phyloP scores from a whole-genome alignment of 164 flowering plant genomes.

The Magnolia officinalis region DNA sequence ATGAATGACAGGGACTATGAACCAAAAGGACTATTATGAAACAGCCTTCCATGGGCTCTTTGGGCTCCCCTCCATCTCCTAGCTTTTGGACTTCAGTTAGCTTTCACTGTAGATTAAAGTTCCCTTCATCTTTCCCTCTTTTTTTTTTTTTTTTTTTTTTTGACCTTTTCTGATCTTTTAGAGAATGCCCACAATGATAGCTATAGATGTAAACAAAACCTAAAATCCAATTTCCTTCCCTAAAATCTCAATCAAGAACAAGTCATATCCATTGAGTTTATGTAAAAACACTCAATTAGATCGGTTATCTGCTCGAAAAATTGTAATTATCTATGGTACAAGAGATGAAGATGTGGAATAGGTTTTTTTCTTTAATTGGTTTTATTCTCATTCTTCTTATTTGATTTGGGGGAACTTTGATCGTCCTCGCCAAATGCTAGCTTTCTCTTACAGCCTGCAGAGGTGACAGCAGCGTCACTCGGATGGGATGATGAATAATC shows the following conservation, averaged over 20 bases:
- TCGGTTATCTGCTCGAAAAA: not conserved
- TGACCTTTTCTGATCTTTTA: conserved; percentile 8
- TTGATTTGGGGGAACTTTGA: not conserved
- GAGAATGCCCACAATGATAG: conserved; percentile 4
- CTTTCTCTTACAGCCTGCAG: conserved; percentile 36
- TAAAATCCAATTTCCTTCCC: conserved; percentile 12
- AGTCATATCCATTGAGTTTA: conserved; percentile 6
- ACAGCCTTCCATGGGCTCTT: conserved; percentile 16
- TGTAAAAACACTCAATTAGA: not conserved
- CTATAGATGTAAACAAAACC: not conserved
- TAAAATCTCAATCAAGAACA: conserved; percentile 16
- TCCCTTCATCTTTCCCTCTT: not conserved
- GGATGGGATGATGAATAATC: conserved; percentile 25
- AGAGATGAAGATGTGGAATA: not conserved
- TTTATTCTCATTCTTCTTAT: not conserved
- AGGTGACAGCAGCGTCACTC: conserved; percentile 20
- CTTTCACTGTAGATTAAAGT: conserved; percentile 28
- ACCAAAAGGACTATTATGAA: conserved; percentile 13
- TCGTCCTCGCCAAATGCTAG: conserved; percentile 19
- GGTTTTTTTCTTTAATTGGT: too few relatives aligned
- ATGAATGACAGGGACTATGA: conserved; percentile 3
- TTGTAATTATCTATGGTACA: not conserved
- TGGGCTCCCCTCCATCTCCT: conserved; percentile 9
- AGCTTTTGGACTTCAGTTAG: conserved; percentile 27
- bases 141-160: not conserved